Evolutionary conservation across 148 eudicot species (phyloP).

Genomic region (Chenopodium suecicum): DNA sequence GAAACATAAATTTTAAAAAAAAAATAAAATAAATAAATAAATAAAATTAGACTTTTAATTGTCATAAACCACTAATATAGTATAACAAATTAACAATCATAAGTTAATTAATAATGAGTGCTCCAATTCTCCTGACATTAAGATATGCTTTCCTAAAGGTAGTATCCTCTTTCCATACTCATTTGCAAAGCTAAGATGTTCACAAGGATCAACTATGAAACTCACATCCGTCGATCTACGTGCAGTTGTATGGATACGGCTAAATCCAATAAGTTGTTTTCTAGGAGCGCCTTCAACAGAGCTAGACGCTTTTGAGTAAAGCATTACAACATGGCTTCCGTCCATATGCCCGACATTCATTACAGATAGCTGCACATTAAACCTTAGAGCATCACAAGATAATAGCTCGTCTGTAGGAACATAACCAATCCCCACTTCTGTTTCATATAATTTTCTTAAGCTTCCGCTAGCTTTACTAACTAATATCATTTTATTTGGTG

Average conservation of each 20-base stretch:
- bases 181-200: slow-evolving; percentile 68
- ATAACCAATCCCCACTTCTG: slow-evolving; percentile 26
- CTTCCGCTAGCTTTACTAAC: slow-evolving; percentile 23
- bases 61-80: no score
- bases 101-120: slow-evolving; percentile 45
- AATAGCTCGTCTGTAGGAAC: slow-evolving; percentile 53
- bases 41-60: no score
- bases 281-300: slow-evolving; percentile 50
- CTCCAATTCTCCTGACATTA: slow-evolving; percentile 53
- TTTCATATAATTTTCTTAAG: slow-evolving; percentile 29
- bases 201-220: slow-evolving; percentile 65
- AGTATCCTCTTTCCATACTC: slow-evolving; percentile 69
- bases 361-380: slow-evolving; percentile 51
- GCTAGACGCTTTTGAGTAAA: slow-evolving; percentile 46
- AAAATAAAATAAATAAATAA: no score
- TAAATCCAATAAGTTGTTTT: slow-evolving; percentile 75
- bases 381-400: slow-evolving; percentile 57
- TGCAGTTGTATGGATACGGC: slow-evolving; percentile 50
- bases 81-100: slow-evolving; percentile 18
- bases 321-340: slow-evolving; percentile 70
- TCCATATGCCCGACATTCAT: slow-evolving; percentile 57
- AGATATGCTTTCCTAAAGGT: slow-evolving; percentile 63
- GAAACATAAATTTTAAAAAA: no score
- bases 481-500: slow-evolving; percentile 46
- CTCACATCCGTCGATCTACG: slow-evolving; percentile 34